phyloP scores from a whole-genome alignment of 2,329 filamentous ascomycete species.

The Fusarium citri region DNA sequence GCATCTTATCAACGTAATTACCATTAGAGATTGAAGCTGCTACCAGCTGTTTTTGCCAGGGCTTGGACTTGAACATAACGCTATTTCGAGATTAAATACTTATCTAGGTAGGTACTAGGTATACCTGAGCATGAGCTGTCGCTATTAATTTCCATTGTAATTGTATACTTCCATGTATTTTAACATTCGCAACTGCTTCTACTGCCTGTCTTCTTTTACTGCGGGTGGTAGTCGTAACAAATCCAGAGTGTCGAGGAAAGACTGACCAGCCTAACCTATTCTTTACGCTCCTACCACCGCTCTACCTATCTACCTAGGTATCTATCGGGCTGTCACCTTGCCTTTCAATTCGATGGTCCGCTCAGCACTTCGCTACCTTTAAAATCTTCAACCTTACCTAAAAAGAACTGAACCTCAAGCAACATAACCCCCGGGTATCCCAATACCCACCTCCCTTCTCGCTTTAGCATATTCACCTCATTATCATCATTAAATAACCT shows the following conservation, averaged over 20 bases:
- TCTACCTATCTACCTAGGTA: too few species aligned
- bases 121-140: background rate
- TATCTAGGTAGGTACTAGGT: background rate
- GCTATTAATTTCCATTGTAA: background rate
- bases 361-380: background rate
- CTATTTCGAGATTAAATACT: background rate
- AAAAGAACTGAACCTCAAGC: conserved; percentile 13
- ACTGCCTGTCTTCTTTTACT: background rate
- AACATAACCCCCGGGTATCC: conserved; percentile 12
- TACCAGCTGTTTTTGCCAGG: background rate
- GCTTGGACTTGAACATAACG: background rate
- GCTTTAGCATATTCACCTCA: background rate
- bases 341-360: background rate
- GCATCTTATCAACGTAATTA: background rate
- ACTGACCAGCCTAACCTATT: background rate
- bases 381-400: conserved; percentile 17
- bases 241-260: background rate
- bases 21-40: background rate
- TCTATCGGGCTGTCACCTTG: background rate
- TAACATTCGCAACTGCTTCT: background rate
- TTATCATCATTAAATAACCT: conserved; percentile 2
- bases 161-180: background rate
- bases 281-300: conserved; percentile 3
- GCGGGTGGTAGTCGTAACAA: background rate
- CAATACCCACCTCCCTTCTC: background rate